phyloP scores from a whole-genome alignment of 768 basidiomycete species.

The Peribolospora baueri region DNA sequence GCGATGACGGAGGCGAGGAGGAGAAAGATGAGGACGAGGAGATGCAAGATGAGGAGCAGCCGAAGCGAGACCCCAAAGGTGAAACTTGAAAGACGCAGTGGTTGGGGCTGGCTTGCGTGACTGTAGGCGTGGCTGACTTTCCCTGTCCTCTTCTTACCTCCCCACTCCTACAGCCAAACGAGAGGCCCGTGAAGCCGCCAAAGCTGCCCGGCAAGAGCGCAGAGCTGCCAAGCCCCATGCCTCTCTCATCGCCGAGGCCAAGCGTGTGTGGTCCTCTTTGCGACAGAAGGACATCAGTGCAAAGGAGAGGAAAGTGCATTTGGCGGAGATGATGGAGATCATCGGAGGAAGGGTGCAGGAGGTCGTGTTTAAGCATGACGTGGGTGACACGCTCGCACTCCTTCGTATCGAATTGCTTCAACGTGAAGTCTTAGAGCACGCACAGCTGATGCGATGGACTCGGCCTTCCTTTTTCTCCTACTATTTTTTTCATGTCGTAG shows the following conservation, averaged over 20 bases:
- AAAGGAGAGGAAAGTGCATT: slow-evolving; percentile 46
- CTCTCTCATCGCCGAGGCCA: slow-evolving; percentile 40
- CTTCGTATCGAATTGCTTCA: no score
- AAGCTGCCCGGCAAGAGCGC: slow-evolving; percentile 39
- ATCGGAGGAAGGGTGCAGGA: slow-evolving; percentile 63
- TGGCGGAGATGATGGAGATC: slow-evolving; percentile 46
- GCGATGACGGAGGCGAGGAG: slow-evolving; percentile 3
- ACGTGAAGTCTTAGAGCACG: no score
- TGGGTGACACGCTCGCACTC: slow-evolving; percentile 24
- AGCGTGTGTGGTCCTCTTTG: slow-evolving; percentile 50
- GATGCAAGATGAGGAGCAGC: slow-evolving; percentile 16
- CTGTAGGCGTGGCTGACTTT: slow-evolving; percentile 25
- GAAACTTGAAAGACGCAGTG: slow-evolving; percentile 22
- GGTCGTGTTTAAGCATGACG: slow-evolving; percentile 74
- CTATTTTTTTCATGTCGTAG: no score
- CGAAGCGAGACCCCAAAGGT: slow-evolving; percentile 1
- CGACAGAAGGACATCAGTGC: slow-evolving; percentile 45
- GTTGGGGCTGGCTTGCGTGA: no score
- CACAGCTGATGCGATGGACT: no score
- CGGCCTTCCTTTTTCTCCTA: no score
- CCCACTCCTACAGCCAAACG: slow-evolving; percentile 27
- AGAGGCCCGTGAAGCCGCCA: slow-evolving; percentile 50
- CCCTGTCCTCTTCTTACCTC: slow-evolving; percentile 14
- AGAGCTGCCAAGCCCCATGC: slow-evolving; percentile 57
- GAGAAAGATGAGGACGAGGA: slow-evolving; percentile 3